phyloP scores from a whole-genome alignment of 352 stramenopile species.

The Phytopythium delawarense region DNA sequence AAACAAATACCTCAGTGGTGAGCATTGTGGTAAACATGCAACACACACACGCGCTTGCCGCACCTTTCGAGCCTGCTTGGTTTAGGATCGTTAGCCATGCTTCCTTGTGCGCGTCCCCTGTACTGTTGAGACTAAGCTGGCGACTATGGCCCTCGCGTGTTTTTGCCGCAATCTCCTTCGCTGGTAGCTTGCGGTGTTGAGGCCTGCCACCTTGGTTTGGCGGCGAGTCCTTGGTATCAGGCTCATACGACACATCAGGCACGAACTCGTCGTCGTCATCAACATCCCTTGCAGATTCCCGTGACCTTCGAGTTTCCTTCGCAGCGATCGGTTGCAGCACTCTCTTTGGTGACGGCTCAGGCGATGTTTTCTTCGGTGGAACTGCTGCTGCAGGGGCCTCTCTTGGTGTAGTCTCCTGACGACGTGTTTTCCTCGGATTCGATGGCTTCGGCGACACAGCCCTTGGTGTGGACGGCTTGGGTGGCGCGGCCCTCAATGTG shows the following conservation, averaged over 20 bases:
- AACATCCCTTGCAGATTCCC: background rate
- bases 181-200: background rate
- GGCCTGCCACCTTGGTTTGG: background rate
- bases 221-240: background rate
- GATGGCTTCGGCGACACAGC: background rate
- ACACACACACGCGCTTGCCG: background rate
- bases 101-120: background rate
- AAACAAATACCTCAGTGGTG: background rate
- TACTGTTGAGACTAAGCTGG: background rate
- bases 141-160: background rate
- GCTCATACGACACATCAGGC: background rate
- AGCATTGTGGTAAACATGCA: background rate
- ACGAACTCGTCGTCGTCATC: background rate
- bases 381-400: background rate
- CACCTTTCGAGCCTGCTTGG: background rate
- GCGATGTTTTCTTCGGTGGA: background rate
- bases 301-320: background rate
- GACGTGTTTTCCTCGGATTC: background rate
- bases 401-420: background rate
- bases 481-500: background rate
- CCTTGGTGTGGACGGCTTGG: background rate
- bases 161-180: slow-evolving; percentile 4
- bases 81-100: background rate
- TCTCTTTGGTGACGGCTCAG: background rate
- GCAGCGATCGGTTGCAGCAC: background rate